phyloP scores from a whole-genome alignment of 192 early-diverging fungal species.

The Umbelopsis ramanniana region DNA sequence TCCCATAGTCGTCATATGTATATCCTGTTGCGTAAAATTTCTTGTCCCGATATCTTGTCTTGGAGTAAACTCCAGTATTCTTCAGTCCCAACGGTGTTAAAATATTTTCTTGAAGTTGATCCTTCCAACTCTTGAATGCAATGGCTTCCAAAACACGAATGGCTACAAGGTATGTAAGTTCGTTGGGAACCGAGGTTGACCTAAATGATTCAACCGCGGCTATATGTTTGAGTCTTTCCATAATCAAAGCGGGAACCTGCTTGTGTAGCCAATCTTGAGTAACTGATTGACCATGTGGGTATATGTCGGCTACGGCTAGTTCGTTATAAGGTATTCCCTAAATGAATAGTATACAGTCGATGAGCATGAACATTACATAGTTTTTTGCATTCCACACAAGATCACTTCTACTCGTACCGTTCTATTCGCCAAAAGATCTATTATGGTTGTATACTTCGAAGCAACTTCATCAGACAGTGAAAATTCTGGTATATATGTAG shows the following conservation, averaged over 20 bases:
- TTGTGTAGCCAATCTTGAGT: neutral
- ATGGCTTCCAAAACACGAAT: neutral
- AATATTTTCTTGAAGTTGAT: neutral
- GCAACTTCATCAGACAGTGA: neutral
- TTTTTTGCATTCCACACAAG: neutral
- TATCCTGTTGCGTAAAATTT: neutral
- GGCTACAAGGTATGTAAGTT: neutral
- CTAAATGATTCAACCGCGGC: neutral
- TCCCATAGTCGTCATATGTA: neutral
- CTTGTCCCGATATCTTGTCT: neutral
- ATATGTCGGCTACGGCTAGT: neutral
- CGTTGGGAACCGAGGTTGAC: neutral
- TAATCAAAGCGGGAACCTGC: neutral
- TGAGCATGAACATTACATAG: neutral
- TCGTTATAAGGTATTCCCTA: neutral
- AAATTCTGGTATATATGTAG: neutral
- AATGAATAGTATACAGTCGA: neutral
- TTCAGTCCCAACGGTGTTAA: neutral
- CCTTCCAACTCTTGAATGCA: neutral
- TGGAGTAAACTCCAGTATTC: neutral
- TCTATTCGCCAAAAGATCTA: neutral
- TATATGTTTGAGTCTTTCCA: neutral
- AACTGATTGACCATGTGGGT: neutral
- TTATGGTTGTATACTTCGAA: neutral
- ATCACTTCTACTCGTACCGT: neutral